Evolutionary conservation across 257 asterid species (phyloP).

Genomic region (Solanum stenotomum): DNA sequence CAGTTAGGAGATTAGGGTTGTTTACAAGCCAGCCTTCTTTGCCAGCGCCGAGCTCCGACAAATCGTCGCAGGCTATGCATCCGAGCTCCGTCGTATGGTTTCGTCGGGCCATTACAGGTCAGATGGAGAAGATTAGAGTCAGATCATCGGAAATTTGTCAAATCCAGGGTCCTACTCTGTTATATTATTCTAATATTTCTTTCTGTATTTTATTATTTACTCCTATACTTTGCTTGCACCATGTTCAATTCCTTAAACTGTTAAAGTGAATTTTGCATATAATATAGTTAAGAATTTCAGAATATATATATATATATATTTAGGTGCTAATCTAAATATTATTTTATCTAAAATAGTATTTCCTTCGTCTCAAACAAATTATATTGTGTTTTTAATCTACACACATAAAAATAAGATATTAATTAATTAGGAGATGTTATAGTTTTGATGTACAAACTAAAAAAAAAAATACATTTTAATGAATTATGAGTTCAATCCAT

Average conservation of each 20-base stretch:
- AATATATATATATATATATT: no score
- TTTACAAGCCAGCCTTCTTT: slow-evolving; percentile 87
- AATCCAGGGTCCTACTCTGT: not conserved
- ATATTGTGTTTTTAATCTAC: no score
- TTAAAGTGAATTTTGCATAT: not conserved
- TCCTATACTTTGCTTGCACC: not conserved
- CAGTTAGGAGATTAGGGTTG: slow-evolving; percentile 52
- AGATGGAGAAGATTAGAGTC: not conserved
- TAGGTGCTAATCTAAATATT: no score
- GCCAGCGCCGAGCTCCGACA: slow-evolving; percentile 73
- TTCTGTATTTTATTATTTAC: not conserved
- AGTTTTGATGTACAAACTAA: no score
- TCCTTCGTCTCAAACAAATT: no score
- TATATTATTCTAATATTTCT: not conserved
- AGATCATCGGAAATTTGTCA: not conserved
- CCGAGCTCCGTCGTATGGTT: slow-evolving; percentile 69
- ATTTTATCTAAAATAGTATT: no score
- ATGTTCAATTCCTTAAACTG: not conserved
- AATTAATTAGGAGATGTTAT: no score
- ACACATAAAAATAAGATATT: no score
- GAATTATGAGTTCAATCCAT: no score
- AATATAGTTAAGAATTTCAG: no score
- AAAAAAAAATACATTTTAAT: no score
- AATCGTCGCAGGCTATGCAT: slow-evolving; percentile 63
- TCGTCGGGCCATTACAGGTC: slow-evolving; percentile 56